Conservation (phyloP, 345 rosid genomes). For the Adansonia digitata region DNA sequence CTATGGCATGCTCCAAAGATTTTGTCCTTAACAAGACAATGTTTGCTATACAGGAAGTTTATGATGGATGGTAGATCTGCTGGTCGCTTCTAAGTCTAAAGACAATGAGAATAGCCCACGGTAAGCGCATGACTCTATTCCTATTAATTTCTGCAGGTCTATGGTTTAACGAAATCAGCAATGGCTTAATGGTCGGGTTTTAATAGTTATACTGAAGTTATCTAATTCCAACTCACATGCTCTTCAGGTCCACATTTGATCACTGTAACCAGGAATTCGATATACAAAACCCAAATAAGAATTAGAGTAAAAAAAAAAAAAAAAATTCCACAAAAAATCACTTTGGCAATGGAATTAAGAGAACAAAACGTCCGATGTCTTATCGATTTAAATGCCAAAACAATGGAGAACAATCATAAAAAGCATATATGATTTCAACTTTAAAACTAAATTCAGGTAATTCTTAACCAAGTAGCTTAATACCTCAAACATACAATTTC, state of each 20-base stretch:
- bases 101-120: not conserved
- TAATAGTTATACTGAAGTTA: not conserved
- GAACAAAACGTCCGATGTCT: not conserved
- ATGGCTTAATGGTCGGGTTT: not conserved
- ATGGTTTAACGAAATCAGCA: not conserved
- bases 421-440: not conserved
- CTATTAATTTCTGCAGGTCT: not conserved
- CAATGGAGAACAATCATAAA: not conserved
- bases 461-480: not conserved
- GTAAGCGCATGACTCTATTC: not conserved
- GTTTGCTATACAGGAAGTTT: not conserved
- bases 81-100: not conserved
- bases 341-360: not conserved
- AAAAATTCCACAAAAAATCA: not conserved
- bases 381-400: not conserved
- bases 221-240: not conserved
- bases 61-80: not conserved
- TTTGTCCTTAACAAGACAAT: not conserved
- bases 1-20: not conserved
- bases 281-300: not conserved
- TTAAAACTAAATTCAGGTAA: not conserved
- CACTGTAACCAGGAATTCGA: not conserved
- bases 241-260: not conserved
- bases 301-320: not conserved
- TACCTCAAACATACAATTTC: not conserved